phyloP scores from a whole-genome alignment of 2,329 filamentous ascomycete genomes.

The Fusarium goolgardi region DNA sequence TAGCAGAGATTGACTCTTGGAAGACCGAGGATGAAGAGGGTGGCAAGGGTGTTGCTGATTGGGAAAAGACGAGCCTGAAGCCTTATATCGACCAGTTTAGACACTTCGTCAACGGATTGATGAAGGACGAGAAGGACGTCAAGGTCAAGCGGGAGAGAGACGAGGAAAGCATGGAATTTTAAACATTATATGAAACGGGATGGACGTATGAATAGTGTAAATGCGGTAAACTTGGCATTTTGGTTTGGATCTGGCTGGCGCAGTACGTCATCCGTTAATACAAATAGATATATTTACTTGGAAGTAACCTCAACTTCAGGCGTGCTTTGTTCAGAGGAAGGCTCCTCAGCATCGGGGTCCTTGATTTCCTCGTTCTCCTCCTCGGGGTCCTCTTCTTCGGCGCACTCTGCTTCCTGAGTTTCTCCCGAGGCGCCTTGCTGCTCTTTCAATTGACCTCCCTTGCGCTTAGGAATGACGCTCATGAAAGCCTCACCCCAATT shows the following conservation, averaged over 20 bases:
- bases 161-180: conserved; percentile 66
- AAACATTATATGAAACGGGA: conserved; percentile 21
- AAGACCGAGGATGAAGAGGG: conserved; percentile 58
- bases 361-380: conserved; percentile 49
- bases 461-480: conserved; percentile 88
- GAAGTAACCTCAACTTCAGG: conserved; percentile 14
- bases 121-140: conserved; percentile 77
- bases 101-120: conserved; percentile 78
- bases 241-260: conserved; percentile 36
- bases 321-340: conserved; percentile 3
- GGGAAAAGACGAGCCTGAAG: conserved; percentile 96
- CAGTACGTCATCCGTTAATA: conserved; percentile 28
- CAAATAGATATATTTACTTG: conserved; percentile 30
- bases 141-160: conserved; percentile 68
- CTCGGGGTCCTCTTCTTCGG: conserved; percentile 48
- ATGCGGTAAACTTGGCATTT: conserved; percentile 37
- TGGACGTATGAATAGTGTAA: conserved; percentile 34
- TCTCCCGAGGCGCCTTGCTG: conserved; percentile 44
- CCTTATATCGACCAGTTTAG: conserved; percentile 93
- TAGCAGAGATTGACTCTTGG: conserved; percentile 90
- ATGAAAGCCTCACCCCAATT: conserved; percentile 94
- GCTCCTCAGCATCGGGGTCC: conserved; percentile 24
- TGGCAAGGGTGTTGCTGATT: conserved; percentile 72
- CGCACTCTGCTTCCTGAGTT: conserved; percentile 39
- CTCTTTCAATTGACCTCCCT: conserved; percentile 77